These are phyloP conservation scores for Suillus subaureus DNA, from an alignment of 768 basidiomycete species.

Conservation along the genomic window DNA sequence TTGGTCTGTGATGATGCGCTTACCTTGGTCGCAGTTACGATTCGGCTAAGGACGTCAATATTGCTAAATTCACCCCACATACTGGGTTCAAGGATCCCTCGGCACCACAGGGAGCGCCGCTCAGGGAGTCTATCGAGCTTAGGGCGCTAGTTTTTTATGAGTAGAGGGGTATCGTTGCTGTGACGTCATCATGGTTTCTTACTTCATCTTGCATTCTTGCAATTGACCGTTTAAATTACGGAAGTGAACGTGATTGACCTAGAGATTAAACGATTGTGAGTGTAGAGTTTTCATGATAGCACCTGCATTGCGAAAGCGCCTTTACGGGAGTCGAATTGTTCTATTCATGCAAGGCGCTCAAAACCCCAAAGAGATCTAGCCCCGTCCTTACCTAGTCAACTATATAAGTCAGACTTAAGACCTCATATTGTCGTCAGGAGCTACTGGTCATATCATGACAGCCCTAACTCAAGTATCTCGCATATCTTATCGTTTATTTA, in stretches of 20 bases:
- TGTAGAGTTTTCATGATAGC: neutral
- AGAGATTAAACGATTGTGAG: neutral
- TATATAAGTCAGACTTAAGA: neutral
- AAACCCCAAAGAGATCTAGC: neutral
- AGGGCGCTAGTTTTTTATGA: constrained; percentile 68
- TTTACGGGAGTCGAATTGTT: neutral
- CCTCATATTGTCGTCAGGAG: neutral
- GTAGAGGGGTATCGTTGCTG: constrained; percentile 14
- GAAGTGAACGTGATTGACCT: neutral
- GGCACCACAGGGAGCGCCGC: constrained; percentile 50
- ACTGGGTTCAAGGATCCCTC: constrained; percentile 60
- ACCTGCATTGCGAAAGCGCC: neutral
- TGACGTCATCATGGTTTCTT: neutral
- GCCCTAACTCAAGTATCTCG: neutral
- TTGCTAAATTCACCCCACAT: constrained; percentile 61
- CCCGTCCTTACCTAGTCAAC: neutral
- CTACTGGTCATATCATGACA: neutral
- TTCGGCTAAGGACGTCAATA: constrained; percentile 45
- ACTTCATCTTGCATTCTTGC: neutral
- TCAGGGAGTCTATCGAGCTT: constrained; percentile 62
- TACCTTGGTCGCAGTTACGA: constrained; percentile 35
- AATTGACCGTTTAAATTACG: neutral
- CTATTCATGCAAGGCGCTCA: neutral
- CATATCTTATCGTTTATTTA: neutral
- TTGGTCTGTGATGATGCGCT: neutral